phyloP scores from a whole-genome alignment of 768 basidiomycete genomes.

The Leccinum ochraceum region DNA sequence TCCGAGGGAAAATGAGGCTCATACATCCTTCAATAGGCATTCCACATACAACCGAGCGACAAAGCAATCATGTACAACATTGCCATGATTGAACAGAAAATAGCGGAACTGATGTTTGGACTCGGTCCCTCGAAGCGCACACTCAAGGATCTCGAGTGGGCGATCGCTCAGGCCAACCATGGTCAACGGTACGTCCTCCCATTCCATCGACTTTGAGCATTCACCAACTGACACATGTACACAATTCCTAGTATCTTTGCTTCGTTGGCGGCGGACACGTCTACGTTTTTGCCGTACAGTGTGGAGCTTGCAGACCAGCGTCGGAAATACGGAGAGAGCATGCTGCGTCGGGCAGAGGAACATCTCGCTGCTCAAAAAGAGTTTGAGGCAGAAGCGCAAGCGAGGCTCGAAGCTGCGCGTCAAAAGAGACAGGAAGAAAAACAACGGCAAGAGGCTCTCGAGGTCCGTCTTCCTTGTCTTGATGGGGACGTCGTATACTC shows the following conservation, averaged over 20 bases:
- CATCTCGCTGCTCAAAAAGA: constrained; percentile 48
- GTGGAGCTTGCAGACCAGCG: constrained; percentile 88
- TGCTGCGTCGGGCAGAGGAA: constrained; percentile 50
- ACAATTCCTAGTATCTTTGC: constrained; percentile 66
- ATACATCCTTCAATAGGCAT: constrained; percentile 53
- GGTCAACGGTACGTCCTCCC: constrained; percentile 71
- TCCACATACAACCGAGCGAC: constrained; percentile 82
- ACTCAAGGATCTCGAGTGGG: constrained; percentile 74
- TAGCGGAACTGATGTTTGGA: constrained; percentile 84
- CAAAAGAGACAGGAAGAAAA: constrained; percentile 80
- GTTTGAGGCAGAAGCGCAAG: constrained; percentile 69
- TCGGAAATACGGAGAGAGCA: constrained; percentile 83
- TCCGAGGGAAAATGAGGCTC: not conserved
- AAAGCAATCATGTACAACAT: constrained; percentile 94
- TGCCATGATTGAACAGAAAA: constrained; percentile 98
- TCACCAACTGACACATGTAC: not conserved
- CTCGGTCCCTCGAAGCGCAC: constrained; percentile 75
- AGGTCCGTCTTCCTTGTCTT: constrained; percentile 47
- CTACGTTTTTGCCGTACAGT: constrained; percentile 74
- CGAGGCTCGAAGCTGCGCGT: constrained; percentile 75
- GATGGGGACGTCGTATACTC: not conserved
- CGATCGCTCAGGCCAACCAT: constrained; percentile 77
- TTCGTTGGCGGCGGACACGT: constrained; percentile 74
- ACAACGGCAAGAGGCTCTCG: constrained; percentile 59
- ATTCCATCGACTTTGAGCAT: not conserved